Percentiles rank a stretch among this genome's conserved stretches.
Evolutionary conservation across 306 rosid species (phyloP).

Genomic region (Betula pendula): DNA sequence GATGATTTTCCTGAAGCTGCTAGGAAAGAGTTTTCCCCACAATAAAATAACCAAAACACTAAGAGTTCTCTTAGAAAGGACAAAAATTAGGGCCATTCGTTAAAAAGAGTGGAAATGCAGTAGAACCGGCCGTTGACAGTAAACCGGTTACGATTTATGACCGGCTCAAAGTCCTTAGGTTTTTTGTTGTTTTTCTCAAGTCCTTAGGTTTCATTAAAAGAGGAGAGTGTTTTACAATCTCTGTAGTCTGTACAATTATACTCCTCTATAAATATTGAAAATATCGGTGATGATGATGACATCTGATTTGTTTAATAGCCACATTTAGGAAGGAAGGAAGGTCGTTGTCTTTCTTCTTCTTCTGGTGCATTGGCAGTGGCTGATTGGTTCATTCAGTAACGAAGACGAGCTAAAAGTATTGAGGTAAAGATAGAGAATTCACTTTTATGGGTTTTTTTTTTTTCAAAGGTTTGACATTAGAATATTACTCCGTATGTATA

Average conservation of each 20-base stretch:
- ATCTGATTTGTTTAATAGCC: neutral
- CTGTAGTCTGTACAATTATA: neutral
- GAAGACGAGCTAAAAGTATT: neutral
- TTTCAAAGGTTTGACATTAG: neutral
- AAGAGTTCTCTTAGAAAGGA: no score
- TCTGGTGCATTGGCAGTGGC: neutral
- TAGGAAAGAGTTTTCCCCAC: no score
- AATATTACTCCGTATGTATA: neutral
- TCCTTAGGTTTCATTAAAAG: neutral
- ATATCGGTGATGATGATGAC: neutral
- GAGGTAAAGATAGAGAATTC: neutral
- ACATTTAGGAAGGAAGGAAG: neutral
- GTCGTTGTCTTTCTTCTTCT: neutral
- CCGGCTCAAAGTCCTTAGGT: neutral
- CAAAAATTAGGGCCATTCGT: no score
- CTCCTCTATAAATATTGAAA: neutral
- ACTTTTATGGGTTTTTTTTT: neutral
- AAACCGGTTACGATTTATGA: neutral
- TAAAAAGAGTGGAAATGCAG: neutral
- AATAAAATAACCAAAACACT: no score
- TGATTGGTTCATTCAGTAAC: neutral
- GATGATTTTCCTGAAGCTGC: no score
- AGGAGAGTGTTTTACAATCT: neutral
- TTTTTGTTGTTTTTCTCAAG: no score
- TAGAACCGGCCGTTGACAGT: neutral